Evolutionary conservation across 2,329 filamentous ascomycete genomes (phyloP).

Genomic region (Leptographium galeiforme): DNA sequence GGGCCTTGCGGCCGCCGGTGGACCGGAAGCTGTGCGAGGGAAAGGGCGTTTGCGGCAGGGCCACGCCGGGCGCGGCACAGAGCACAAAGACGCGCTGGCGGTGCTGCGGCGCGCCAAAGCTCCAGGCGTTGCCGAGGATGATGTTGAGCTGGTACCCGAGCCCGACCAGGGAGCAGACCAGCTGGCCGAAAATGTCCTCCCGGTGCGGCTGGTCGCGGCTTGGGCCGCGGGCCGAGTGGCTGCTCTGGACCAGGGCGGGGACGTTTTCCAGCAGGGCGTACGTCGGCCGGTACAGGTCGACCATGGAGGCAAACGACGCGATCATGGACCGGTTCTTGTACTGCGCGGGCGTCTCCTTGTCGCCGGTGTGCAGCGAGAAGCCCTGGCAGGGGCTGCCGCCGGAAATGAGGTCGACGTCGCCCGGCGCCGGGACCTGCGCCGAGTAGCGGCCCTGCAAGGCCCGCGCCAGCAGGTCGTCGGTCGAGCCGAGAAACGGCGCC

Average conservation of each 20-base stretch:
- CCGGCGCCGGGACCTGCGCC: conserved; percentile 38
- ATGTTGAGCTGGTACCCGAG: conserved; percentile 65
- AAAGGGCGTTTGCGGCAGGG: conserved; percentile 39
- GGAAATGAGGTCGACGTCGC: conserved; percentile 54
- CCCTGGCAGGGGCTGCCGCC: conserved; percentile 69
- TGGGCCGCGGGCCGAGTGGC: neutral
- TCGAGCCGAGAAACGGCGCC: conserved; percentile 53
- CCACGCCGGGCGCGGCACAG: conserved; percentile 53
- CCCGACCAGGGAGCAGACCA: conserved; percentile 59
- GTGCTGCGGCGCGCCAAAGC: conserved; percentile 50
- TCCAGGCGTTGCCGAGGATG: conserved; percentile 56
- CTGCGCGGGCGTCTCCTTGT: conserved; percentile 41
- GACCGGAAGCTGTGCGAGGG: conserved; percentile 47
- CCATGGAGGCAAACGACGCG: conserved; percentile 59
- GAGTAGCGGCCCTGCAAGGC: conserved; percentile 39
- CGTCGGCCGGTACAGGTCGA: conserved; percentile 63
- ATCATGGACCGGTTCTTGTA: conserved; percentile 63
- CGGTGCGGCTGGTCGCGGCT: conserved; percentile 22
- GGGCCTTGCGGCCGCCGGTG: conserved; percentile 1
- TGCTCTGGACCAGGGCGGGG: conserved; percentile 30
- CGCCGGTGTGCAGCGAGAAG: conserved; percentile 51
- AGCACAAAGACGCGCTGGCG: conserved; percentile 57
- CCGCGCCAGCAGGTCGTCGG: conserved; percentile 50
- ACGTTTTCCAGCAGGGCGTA: conserved; percentile 74
- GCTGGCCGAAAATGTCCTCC: conserved; percentile 58